A percentile compares a stretch with the other conserved stretches of the same genome.
phyloP scores from a whole-genome alignment of 331 rosid genomes.

The Stylosanthes scabra region DNA sequence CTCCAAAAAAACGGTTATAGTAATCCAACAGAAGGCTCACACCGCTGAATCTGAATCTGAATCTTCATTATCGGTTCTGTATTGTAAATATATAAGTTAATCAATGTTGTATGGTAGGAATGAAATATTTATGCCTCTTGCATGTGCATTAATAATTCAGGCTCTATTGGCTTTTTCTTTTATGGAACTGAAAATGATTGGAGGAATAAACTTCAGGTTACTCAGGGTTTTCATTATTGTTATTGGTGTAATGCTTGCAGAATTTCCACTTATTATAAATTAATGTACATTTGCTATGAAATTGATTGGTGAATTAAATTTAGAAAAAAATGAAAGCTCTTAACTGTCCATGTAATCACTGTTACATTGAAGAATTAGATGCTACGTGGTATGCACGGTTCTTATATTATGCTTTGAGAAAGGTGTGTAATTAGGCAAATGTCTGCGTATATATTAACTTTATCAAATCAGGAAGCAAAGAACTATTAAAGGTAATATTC shows the following conservation, averaged over 20 bases:
- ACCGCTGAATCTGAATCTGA: slow-evolving; percentile 31
- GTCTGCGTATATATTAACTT: not conserved
- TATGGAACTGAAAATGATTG: not conserved
- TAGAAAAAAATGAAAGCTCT: not conserved
- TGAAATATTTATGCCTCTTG: not conserved
- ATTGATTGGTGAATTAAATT: not conserved
- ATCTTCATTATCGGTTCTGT: slow-evolving; percentile 3
- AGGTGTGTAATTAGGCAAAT: not conserved
- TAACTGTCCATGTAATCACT: slow-evolving; percentile 11
- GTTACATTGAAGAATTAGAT: not conserved
- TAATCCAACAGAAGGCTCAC: not conserved
- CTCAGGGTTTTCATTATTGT: not conserved
- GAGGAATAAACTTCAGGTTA: not conserved
- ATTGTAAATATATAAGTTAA: not conserved
- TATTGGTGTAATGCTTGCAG: not conserved
- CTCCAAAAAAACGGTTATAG: not conserved
- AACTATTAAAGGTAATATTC: slow-evolving; percentile 10
- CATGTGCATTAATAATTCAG: not conserved
- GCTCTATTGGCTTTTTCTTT: not conserved
- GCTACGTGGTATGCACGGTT: not conserved
- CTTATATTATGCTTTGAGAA: not conserved
- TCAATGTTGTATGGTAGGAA: not conserved
- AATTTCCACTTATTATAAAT: not conserved
- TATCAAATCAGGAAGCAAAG: slow-evolving; percentile 28
- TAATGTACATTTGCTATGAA: not conserved